Percentiles rank a stretch among this genome's conserved stretches.
phyloP scores from a whole-genome alignment of 1,284 basidiomycete genomes.

The Puccinia coronata region DNA sequence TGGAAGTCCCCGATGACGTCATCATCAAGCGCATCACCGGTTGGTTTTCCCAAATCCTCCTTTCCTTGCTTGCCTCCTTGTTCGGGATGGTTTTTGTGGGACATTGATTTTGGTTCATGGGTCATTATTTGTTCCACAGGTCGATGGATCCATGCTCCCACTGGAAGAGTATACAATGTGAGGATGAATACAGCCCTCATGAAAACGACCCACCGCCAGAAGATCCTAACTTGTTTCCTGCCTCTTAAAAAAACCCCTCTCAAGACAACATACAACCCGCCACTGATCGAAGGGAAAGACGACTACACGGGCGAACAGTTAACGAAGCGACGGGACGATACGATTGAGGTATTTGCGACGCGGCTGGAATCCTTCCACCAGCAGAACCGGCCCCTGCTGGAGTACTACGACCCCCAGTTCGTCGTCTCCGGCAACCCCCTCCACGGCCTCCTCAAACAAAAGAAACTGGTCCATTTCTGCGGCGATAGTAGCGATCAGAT shows the following conservation, averaged over 20 bases:
- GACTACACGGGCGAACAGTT: constrained; percentile 90
- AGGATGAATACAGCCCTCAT: constrained; percentile 58
- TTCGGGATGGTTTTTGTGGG: background rate
- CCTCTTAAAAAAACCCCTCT: background rate
- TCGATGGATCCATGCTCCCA: constrained; percentile 89
- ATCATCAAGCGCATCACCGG: constrained; percentile 83
- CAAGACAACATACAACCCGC: constrained; percentile 67
- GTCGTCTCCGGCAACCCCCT: constrained; percentile 54
- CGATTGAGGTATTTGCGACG: constrained; percentile 79
- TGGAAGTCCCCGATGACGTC: constrained; percentile 85
- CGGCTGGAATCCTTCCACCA: constrained; percentile 79
- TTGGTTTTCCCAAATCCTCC: constrained; percentile 53
- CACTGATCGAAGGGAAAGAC: constrained; percentile 80
- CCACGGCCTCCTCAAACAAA: constrained; percentile 21
- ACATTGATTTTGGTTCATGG: background rate
- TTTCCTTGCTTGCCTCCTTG: background rate
- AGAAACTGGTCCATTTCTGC: constrained; percentile 69
- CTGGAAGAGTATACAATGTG: constrained; percentile 90
- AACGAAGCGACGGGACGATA: constrained; percentile 85
- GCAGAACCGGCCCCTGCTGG: constrained; percentile 81
- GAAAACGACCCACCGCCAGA: background rate
- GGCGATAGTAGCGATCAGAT: constrained; percentile 89
- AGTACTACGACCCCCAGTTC: constrained; percentile 70
- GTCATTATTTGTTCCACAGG: constrained; percentile 61
- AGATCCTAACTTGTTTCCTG: background rate